A percentile compares a stretch with the other conserved stretches of the same genome.
Conservation (phyloP, 2,329 filamentous ascomycete species). For the Aureobasidium sp. region DNA sequence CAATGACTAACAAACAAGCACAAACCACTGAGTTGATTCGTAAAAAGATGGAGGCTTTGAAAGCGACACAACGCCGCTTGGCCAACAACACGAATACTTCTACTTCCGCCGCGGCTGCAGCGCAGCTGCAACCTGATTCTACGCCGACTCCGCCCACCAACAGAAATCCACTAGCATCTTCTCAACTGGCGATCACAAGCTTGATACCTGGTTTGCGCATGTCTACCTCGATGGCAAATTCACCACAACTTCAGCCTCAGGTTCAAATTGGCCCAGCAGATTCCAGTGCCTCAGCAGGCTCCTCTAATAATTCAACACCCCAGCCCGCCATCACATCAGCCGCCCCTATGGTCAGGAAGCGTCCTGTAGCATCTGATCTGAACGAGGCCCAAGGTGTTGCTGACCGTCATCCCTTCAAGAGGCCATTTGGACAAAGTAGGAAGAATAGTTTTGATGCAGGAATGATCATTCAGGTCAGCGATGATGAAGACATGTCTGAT, state of each 20-base stretch:
- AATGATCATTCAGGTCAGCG: conserved; percentile 76
- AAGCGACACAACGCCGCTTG: conserved; percentile 28
- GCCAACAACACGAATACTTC: conserved; percentile 2
- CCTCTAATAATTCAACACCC: background rate
- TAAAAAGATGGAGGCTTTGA: conserved; percentile 70
- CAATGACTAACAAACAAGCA: conserved; percentile 50
- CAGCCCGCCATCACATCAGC: background rate
- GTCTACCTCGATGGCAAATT: background rate
- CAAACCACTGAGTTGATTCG: conserved; percentile 68
- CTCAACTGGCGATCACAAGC: background rate
- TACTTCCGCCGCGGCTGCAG: background rate
- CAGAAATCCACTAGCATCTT: background rate
- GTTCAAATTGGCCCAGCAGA: background rate
- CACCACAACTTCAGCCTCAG: background rate
- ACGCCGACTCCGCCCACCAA: background rate
- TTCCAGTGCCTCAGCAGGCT: background rate
- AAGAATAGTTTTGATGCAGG: conserved; percentile 46
- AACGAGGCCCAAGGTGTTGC: background rate
- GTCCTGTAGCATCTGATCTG: conserved; percentile 48
- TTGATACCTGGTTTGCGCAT: conserved; percentile 9
- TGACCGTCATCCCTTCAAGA: conserved; percentile 41
- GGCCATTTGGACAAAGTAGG: conserved; percentile 54
- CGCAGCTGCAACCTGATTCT: background rate
- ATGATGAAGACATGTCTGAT: conserved; percentile 31
- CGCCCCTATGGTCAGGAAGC: conserved; percentile 38